These are phyloP conservation scores for Rehmannia glutinosa DNA, from an alignment of 257 asterid species.

Conservation along the genomic window DNA sequence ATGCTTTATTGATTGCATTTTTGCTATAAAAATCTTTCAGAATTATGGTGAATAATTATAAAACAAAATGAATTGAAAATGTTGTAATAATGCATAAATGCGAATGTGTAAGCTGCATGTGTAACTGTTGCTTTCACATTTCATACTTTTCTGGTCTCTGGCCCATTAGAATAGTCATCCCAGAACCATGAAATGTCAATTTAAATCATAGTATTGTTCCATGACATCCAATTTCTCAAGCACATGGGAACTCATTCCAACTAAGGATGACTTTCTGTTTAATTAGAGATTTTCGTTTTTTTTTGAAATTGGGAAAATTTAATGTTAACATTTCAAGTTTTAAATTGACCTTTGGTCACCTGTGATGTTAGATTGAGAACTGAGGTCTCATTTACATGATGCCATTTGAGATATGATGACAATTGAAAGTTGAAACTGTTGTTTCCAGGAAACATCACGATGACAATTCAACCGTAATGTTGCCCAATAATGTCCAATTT, in stretches of 20 bases:
- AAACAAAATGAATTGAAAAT: too few relatives aligned
- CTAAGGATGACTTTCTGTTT: background rate
- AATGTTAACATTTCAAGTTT: background rate
- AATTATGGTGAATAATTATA: too few relatives aligned
- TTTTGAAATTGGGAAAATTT: too few relatives aligned
- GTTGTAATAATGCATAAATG: too few relatives aligned
- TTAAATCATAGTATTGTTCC: background rate
- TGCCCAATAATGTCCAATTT: background rate
- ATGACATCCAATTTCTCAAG: background rate
- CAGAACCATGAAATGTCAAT: background rate
- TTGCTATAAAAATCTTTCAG: background rate
- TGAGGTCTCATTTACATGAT: background rate
- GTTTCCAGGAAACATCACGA: background rate
- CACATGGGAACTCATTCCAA: background rate
- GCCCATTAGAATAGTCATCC: background rate
- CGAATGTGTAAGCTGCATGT: too few relatives aligned
- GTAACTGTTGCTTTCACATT: too few relatives aligned
- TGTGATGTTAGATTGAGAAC: slow-evolving; percentile 9
- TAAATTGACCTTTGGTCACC: background rate
- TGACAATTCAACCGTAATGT: background rate
- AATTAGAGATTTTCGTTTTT: too few relatives aligned
- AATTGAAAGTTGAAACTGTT: background rate
- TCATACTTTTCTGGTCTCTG: too few relatives aligned
- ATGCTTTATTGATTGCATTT: background rate
- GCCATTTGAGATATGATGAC: background rate